Base-by-base conservation (phyloP, 2,329 filamentous ascomycete genomes). In the Ceratocystis smalleyi region DNA sequence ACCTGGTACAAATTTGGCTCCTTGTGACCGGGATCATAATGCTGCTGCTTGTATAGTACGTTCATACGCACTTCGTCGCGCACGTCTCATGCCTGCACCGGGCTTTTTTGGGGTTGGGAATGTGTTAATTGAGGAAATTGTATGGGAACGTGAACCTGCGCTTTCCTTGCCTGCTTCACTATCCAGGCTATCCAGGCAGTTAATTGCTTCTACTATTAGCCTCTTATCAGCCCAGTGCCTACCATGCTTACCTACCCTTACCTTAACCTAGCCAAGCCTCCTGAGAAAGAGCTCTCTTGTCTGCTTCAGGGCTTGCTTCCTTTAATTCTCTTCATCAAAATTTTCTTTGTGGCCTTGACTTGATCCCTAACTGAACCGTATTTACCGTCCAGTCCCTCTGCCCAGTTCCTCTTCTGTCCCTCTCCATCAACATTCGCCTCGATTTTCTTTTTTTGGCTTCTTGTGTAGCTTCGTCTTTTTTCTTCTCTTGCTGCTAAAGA, bases 301-400 rank as follows among this genome's bases (percentile, higher is more conserved):
- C 6, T 51, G 22, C 47, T 51, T 51, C 47, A 60, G 57, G 32
- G 19, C 57, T 60, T 60, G 27, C n/a, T 57, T 57, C 30, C 15
- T 45, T 60, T 60, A 30, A 40, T 59, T 22, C 40, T 15, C 35
- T 24, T 17, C 54, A 57, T 57, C 54, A 57, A 57, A 61, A 6
- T 45, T 61, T 61, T 61, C 43, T 61, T 61, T 27, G 59, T 61
- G 59, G 59, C 43, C 43, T 61, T 57, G 54, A 40, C 35, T 40
- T 40, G 12, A 40, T 30, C 17, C 54, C 15, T 57, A 35, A 27
- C 49, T 54, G 8, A 30, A 4, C 5, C 43, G 43, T 61, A 61
- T 45, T 40, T 35, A n/a, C 30, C 15, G 24, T 30, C 22, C 10
- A 15, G 22, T 51, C 47, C 47, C 27, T 61, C 27, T 61, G 3